Conservation (phyloP, 345 rosid species). For the Gossypium bickii region DNA sequence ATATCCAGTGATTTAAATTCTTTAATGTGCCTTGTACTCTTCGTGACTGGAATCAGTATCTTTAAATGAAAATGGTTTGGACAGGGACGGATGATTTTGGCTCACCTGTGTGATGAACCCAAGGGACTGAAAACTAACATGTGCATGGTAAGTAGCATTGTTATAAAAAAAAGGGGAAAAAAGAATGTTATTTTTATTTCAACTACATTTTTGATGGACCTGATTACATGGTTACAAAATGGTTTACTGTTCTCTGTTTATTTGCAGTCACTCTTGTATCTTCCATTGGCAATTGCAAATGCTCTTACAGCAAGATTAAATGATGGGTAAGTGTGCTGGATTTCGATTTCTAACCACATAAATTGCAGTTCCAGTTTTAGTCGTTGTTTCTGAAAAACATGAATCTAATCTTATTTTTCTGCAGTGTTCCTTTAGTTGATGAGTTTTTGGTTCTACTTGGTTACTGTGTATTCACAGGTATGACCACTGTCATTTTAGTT, state of each 20-base stretch:
- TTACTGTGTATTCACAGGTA: constrained; percentile 78
- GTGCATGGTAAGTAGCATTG: constrained; percentile 72
- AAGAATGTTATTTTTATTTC: not conserved
- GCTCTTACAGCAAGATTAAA: constrained; percentile 82
- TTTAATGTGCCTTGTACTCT: not conserved
- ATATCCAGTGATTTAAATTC: too few species aligned
- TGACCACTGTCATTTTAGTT: not conserved
- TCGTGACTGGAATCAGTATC: not conserved
- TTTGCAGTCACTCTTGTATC: constrained; percentile 79
- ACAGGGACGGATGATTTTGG: constrained; percentile 99
- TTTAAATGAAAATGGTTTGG: constrained; percentile 20
- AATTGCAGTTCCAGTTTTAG: not conserved
- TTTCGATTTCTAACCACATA: not conserved
- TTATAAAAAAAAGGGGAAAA: not conserved
- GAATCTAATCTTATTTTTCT: constrained; percentile 16
- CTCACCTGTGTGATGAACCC: constrained; percentile 98
- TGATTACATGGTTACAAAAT: not conserved
- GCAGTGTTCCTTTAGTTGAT: constrained; percentile 90
- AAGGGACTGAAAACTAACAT: constrained; percentile 96
- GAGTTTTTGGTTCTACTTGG: constrained; percentile 91
- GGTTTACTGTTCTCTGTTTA: not conserved
- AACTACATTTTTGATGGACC: not conserved
- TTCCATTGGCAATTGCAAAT: constrained; percentile 92
- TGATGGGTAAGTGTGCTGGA: constrained; percentile 63
- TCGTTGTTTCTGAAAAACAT: not conserved